Conservation (phyloP, 441 rosid species). For the Erodium texanum region DNA sequence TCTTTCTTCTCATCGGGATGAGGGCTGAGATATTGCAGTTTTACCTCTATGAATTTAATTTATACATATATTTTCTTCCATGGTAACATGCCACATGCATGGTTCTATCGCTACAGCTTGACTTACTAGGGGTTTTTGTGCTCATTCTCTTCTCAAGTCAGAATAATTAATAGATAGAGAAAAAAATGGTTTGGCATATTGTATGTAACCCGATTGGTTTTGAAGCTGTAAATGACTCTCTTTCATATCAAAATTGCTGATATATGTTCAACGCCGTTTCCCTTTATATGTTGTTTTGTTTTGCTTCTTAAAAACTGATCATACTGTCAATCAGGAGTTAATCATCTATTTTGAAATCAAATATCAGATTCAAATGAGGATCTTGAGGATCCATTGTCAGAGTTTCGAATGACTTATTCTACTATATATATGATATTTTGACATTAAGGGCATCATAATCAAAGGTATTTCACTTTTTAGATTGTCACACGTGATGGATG, state of each 20-base stretch:
- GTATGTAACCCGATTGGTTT: background rate
- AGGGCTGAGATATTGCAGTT: conserved; percentile 1
- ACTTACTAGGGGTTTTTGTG: background rate
- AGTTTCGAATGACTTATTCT: too few species aligned
- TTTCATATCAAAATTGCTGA: background rate
- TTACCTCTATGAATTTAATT: background rate
- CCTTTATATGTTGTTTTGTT: background rate
- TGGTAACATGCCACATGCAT: background rate
- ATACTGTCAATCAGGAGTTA: too few species aligned
- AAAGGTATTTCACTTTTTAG: too few species aligned
- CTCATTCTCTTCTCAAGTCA: background rate
- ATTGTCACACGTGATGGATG: background rate
- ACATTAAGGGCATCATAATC: too few species aligned
- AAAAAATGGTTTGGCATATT: background rate
- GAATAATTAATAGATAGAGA: background rate
- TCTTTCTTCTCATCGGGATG: background rate
- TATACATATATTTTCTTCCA: background rate
- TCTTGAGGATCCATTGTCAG: too few species aligned
- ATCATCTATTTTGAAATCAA: too few species aligned
- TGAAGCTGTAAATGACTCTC: background rate
- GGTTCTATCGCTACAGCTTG: background rate
- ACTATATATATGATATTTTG: too few species aligned
- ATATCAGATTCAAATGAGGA: too few species aligned
- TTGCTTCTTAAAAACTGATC: background rate
- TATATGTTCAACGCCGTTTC: background rate